Evolutionary conservation across 208 protist species (phyloP).

Genomic region (Leishmania arabica): DNA sequence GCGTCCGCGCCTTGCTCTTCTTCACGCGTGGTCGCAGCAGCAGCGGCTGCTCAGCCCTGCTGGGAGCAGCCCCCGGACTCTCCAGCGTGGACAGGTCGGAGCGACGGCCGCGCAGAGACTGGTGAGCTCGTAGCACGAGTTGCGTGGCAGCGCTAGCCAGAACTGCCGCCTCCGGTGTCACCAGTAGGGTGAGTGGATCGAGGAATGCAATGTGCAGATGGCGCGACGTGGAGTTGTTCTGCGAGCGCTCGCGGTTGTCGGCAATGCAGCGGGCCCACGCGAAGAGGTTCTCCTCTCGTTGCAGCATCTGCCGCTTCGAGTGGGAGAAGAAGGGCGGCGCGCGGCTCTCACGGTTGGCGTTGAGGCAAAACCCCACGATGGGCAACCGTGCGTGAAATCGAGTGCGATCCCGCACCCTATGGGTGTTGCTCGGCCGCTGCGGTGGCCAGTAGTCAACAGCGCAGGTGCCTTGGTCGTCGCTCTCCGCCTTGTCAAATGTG

Average conservation of each 20-base stretch:
- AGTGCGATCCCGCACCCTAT: slow-evolving; percentile 34
- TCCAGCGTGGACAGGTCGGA: slow-evolving; percentile 10
- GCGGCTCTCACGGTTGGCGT: slow-evolving; percentile 13
- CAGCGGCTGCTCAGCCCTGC: background rate
- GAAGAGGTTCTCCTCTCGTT: slow-evolving; percentile 32
- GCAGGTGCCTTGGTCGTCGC: slow-evolving; percentile 33
- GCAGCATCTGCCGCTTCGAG: slow-evolving; percentile 5
- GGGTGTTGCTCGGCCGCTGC: slow-evolving; percentile 17
- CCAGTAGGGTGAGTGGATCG: slow-evolving; percentile 58
- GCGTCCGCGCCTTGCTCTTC: slow-evolving; percentile 61
- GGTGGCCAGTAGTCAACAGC: slow-evolving; percentile 43
- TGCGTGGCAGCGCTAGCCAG: slow-evolving; percentile 26
- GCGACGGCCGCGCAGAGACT: slow-evolving; percentile 5
- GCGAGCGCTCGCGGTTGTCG: slow-evolving; percentile 76
- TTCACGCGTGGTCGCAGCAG: slow-evolving; percentile 20
- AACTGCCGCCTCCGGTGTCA: slow-evolving; percentile 50
- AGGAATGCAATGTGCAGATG: slow-evolving; percentile 74
- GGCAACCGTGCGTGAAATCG: slow-evolving; percentile 60
- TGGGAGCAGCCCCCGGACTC: background rate
- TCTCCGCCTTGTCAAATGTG: slow-evolving; percentile 40
- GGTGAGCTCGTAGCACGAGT: slow-evolving; percentile 15
- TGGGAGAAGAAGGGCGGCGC: slow-evolving; percentile 26
- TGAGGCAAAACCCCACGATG: slow-evolving; percentile 46
- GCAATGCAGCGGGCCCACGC: slow-evolving; percentile 53
- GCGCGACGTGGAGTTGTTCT: slow-evolving; percentile 65